A percentile compares a stretch with the other conserved stretches of the same genome.
These are phyloP conservation scores for Fusarium abutilonis DNA, from an alignment of 2,329 filamentous ascomycete species.

Conservation along the genomic window DNA sequence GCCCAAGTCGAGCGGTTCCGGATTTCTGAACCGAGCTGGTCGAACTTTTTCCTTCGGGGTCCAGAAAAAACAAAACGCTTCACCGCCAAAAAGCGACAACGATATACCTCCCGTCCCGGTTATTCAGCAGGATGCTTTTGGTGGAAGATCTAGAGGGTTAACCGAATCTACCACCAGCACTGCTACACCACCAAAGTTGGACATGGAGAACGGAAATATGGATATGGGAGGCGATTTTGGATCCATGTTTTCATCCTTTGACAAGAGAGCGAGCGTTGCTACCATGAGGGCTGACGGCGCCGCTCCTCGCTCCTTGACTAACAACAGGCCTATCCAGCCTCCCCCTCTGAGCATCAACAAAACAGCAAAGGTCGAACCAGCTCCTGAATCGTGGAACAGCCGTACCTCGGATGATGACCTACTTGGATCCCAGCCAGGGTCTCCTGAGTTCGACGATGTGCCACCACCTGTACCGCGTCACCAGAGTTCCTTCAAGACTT, in stretches of 20 bases:
- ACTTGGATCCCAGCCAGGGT: slow-evolving; percentile 52
- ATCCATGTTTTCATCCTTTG: slow-evolving; percentile 65
- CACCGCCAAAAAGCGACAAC: slow-evolving; percentile 46
- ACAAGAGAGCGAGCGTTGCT: slow-evolving; percentile 63
- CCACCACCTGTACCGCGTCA: slow-evolving; percentile 56
- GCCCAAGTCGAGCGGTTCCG: slow-evolving; percentile 60
- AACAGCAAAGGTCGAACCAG: slow-evolving; percentile 56
- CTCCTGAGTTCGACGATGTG: slow-evolving; percentile 53
- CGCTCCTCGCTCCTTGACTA: slow-evolving; percentile 58
- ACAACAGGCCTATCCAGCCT: slow-evolving; percentile 55
- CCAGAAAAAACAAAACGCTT: slow-evolving; percentile 59
- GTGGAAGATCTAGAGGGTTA: slow-evolving; percentile 58
- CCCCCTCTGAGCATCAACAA: slow-evolving; percentile 60
- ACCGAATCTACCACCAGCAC: slow-evolving; percentile 65
- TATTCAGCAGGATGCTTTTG: slow-evolving; percentile 48
- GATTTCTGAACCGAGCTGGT: slow-evolving; percentile 65
- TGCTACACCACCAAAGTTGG: slow-evolving; percentile 61
- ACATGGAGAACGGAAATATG: slow-evolving; percentile 56
- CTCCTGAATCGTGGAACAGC: slow-evolving; percentile 61
- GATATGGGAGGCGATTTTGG: slow-evolving; percentile 68
- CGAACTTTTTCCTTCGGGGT: slow-evolving; percentile 70
- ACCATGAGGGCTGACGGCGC: slow-evolving; percentile 57
- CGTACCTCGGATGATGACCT: slow-evolving; percentile 60
- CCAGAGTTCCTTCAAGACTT: slow-evolving; percentile 47
- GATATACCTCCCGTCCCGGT: slow-evolving; percentile 54